Evolutionary conservation across 345 rosid species (phyloP).

Genomic region (Reutealis trisperma): DNA sequence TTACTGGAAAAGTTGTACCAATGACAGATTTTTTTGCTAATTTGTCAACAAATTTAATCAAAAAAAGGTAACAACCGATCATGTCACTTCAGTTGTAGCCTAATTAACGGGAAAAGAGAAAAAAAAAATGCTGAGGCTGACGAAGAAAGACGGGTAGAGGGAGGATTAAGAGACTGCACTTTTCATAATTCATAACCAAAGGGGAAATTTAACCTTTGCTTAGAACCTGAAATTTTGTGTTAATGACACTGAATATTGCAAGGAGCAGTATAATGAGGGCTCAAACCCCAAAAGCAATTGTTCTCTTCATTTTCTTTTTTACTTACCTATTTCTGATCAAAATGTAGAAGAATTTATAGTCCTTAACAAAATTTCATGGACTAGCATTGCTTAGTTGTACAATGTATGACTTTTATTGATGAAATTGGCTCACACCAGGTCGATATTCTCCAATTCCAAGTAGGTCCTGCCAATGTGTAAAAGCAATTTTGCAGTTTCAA

Average conservation of each 20-base stretch:
- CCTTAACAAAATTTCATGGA: neutral
- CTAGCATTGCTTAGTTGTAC: neutral
- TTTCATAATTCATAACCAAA: neutral
- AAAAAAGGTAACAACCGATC: too few relatives aligned
- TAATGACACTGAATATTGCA: neutral
- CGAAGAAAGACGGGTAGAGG: too few relatives aligned
- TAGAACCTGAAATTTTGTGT: too few relatives aligned
- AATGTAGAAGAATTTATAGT: neutral
- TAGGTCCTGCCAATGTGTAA: constrained; percentile 53
- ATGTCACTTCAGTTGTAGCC: too few relatives aligned
- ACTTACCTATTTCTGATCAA: neutral
- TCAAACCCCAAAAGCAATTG: too few relatives aligned
- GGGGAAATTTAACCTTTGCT: neutral
- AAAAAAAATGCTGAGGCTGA: too few relatives aligned
- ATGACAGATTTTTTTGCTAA: too few relatives aligned
- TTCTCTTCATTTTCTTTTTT: neutral
- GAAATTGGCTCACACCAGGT: constrained; percentile 48
- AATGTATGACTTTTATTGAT: constrained; percentile 24
- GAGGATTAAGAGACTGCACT: neutral
- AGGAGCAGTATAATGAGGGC: too few relatives aligned
- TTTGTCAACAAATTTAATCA: too few relatives aligned
- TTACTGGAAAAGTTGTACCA: too few relatives aligned
- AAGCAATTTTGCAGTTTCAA: constrained; percentile 13
- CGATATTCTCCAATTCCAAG: constrained; percentile 81
- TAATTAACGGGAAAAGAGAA: too few relatives aligned